phyloP scores from a whole-genome alignment of 257 asterid genomes.

The Scutellaria galericulata region DNA sequence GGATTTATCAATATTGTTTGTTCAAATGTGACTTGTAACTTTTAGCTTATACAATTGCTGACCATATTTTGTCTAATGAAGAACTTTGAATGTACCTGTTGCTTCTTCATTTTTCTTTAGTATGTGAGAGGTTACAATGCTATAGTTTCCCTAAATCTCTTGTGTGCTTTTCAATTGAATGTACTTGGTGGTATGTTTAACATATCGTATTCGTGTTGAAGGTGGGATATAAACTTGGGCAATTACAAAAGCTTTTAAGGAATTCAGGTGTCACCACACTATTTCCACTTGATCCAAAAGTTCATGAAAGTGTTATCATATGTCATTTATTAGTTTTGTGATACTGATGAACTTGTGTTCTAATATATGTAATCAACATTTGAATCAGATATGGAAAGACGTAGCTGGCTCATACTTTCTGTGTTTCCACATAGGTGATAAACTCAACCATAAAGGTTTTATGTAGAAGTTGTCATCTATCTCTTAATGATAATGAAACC shows the following conservation, averaged over 20 bases:
- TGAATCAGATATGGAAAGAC: conserved; percentile 61
- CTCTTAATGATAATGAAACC: conserved; percentile 13
- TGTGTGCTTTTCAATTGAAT: conserved; percentile 28
- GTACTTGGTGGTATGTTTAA: not conserved
- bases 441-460: conserved; percentile 18
- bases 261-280: conserved; percentile 65
- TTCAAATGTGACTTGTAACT: not conserved
- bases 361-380: conserved; percentile 24
- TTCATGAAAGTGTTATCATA: not conserved
- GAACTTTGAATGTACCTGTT: not conserved
- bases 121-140: not conserved
- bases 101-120: conserved; percentile 2
- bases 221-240: conserved; percentile 91
- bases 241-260: conserved; percentile 98
- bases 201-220: conserved; percentile 36
- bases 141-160: not conserved
- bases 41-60: not conserved
- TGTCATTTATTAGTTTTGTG: conserved; percentile 1
- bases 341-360: conserved; percentile 32
- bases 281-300: not conserved
- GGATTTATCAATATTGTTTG: conserved; percentile 9
- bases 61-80: not conserved
- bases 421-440: conserved; percentile 91
- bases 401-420: conserved; percentile 58
- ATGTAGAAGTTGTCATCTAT: conserved; percentile 14